A percentile compares a stretch with the other conserved stretches of the same genome.
Conservation (phyloP, 2,329 filamentous ascomycete genomes). For the Beauveria medogensis region DNA sequence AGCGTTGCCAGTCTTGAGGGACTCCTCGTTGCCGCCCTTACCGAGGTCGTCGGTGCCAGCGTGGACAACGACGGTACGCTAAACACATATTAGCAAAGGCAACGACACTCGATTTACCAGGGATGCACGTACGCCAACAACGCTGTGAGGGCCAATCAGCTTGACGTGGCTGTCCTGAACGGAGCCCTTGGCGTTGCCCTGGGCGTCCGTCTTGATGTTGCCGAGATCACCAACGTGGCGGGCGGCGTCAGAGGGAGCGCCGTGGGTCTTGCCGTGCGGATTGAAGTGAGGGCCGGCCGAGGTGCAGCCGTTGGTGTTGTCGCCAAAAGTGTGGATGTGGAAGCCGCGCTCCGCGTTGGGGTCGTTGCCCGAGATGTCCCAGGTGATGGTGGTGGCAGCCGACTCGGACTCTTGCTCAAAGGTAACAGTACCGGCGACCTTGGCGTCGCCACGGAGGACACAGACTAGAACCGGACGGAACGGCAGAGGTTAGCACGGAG, state of each 20-base stretch:
- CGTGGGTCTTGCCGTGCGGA: slow-evolving; percentile 87
- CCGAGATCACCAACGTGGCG: slow-evolving; percentile 97
- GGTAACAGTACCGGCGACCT: slow-evolving; percentile 84
- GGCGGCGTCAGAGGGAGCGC: slow-evolving; percentile 69
- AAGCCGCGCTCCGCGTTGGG: slow-evolving; percentile 94
- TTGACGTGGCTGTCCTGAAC: slow-evolving; percentile 78
- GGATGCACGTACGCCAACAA: slow-evolving; percentile 71
- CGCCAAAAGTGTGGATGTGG: slow-evolving; percentile 97
- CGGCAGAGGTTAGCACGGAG: not conserved
- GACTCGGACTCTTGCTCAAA: slow-evolving; percentile 88
- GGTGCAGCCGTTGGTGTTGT: slow-evolving; percentile 99
- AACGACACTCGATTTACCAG: not conserved
- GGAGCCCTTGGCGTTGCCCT: slow-evolving; percentile 82
- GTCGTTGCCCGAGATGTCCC: slow-evolving; percentile 88
- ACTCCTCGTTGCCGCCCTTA: slow-evolving; percentile 85
- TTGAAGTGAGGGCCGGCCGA: slow-evolving; percentile 99
- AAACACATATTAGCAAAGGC: slow-evolving; percentile 8
- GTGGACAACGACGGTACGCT: slow-evolving; percentile 95
- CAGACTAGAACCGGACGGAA: slow-evolving; percentile 53
- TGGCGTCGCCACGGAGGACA: slow-evolving; percentile 96
- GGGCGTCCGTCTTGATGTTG: slow-evolving; percentile 90
- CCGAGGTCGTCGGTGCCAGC: slow-evolving; percentile 94
- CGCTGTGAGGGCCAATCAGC: slow-evolving; percentile 90
- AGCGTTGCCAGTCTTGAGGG: slow-evolving; percentile 97
- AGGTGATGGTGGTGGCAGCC: slow-evolving; percentile 76